Base-by-base conservation (phyloP, 169 alveolate species). In the Cyclospora cayetanensis region DNA sequence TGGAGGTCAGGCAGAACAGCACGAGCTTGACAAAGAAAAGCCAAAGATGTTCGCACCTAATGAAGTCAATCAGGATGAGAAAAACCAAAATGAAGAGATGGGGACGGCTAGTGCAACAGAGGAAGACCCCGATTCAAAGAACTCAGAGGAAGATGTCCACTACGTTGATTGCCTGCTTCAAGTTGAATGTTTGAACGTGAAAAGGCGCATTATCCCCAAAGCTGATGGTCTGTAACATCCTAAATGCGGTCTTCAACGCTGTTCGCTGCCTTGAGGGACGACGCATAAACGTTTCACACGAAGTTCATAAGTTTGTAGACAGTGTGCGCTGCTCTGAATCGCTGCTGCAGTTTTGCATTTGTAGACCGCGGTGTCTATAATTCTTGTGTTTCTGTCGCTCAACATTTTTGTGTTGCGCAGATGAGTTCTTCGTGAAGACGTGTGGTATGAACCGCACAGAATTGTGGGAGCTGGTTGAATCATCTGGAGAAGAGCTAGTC, bases 141-240 rank as follows among this genome's bases (percentile, higher is more conserved):
- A 0, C n/a, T n/a, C n/a, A 5, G 72, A 60, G 7, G 72, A 12
- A 7, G 72, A 60, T 15, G n/a, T 60, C 5, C 72, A 60, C 27
- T 9, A 60, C 72, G n/a, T 60, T n/a, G 72, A 60, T 60, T 60
- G 72, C 1, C 31, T 60, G 18, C 72, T 60, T 12, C 72, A 60
- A n/a, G 72, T 60, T 31, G n/a, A 60, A 2, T 60, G 72, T 31
- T 12, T 60, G 18, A 31, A 15, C 15, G 72, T 60, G 72, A 60
- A 60, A 60, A n/a, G 72, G 35, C 72, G 72, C 72, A n/a, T 60
- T 12, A 7, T 12, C 34, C 72, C 72, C 34, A n/a, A 12, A 15
- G 72, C 72, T 60, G 72, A 60, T n/a, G 72, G 72, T 60, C n/a
- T 12, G 72, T 60, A n/a, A 46, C 11, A 22, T n/a, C n/a, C n/a